Evolutionary conservation across 73 alveolate species (phyloP), one percentile per base, ranked within the genome.

Genomic region (Tetrahymena elliotti): DNA sequence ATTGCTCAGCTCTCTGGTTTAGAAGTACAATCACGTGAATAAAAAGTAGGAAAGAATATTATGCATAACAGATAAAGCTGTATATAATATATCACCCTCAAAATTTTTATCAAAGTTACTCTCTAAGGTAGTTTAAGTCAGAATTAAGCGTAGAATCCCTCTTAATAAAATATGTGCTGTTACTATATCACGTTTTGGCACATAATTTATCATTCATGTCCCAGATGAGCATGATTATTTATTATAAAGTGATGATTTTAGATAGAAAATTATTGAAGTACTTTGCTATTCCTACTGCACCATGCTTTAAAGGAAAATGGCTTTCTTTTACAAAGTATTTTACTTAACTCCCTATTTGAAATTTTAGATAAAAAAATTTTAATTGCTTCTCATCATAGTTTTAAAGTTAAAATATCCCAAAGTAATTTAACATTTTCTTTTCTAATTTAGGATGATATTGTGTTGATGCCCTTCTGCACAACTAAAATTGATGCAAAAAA

Each of bases 41-140:
- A 68, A 68, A 24, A 68, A 68, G 88, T 31, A 68, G 22, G 88
- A 68, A 68, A 68, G 88, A 68, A 68, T 68, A 27, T n/a, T 68
- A 68, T 68, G 88, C 36, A 94, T 94, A 33, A 94, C 96, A 22
- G 93, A 94, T 53, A 84, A 94, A 35, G 93, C 93, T 41, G 83
- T 94, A 18, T 94, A 94, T 83, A 94, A 94, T 88, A 94, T 94
- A 38, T 94, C 96, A 84, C 96, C 96, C 0, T 35, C 96, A 2
- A 84, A 94, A 31, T 93, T 36, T 18, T 53, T 52, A 16, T 36
- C 95, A 11, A 52, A 92, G 93, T 35, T 94, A 35, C 88, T 94
- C 92, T 94, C 93, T 38, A 84, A 84, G 53, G 95, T 94, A 34
- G 83, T 53, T 27, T 84, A 83, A 94, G 83, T 94, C 20, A 84